Evolutionary conservation across 2,329 filamentous ascomycete genomes (phyloP).

Genomic region (Penicillium fuscoglaucum): DNA sequence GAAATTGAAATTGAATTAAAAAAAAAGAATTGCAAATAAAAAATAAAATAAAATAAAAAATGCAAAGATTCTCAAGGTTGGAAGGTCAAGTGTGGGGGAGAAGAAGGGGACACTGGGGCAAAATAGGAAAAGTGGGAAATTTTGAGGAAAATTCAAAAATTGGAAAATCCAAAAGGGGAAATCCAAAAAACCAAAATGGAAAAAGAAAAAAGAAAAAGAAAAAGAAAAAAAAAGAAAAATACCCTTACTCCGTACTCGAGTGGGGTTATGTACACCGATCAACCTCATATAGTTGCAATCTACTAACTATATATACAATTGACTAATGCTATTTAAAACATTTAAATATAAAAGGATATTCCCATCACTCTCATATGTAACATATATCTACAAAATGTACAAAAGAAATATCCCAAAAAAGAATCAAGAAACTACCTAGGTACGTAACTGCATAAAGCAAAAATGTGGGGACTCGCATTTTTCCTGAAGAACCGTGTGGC

Average conservation of each 20-base stretch:
- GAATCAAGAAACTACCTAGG: background rate
- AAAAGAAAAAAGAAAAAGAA: conserved; percentile 11
- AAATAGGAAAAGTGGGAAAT: conserved; percentile 24
- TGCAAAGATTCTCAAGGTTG: conserved; percentile 13
- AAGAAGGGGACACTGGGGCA: conserved; percentile 32
- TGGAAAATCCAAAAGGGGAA: conserved; percentile 21
- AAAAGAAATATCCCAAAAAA: background rate
- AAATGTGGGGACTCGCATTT: conserved; percentile 21
- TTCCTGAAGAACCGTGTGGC: conserved; percentile 25
- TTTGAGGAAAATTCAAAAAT: background rate
- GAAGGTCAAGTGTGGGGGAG: conserved; percentile 29
- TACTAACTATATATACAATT: background rate
- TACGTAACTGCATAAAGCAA: conserved; percentile 7
- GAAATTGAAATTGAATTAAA: conserved; percentile 26
- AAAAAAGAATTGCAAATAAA: conserved; percentile 19
- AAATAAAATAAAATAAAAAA: conserved; percentile 12
- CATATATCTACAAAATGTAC: background rate
- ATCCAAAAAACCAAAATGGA: conserved; percentile 9
- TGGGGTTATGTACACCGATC: background rate
- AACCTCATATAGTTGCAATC: background rate
- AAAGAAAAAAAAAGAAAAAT: conserved; percentile 9
- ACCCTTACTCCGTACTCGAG: background rate
- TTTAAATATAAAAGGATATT: too few relatives aligned
- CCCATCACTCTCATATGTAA: background rate
- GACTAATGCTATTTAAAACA: background rate